Percentiles rank a stretch among this genome's conserved stretches.
Evolutionary conservation across 768 basidiomycete species (phyloP).

Genomic region (Termitomyces sp.): DNA sequence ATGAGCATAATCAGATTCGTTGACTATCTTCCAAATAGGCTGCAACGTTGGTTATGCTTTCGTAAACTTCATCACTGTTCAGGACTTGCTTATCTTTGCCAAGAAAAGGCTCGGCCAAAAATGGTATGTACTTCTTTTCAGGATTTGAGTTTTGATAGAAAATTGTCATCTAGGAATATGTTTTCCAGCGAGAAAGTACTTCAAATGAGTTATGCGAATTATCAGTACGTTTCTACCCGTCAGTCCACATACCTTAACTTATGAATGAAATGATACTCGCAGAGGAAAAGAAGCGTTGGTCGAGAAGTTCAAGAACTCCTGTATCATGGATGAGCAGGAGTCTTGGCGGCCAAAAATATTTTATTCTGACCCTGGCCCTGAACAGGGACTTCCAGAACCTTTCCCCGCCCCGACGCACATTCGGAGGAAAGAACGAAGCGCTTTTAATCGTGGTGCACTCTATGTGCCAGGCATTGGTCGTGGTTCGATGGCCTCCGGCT

Average conservation of each 20-base stretch:
- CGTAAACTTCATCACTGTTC: constrained; percentile 81
- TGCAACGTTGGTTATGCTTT: constrained; percentile 83
- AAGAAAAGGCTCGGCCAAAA: constrained; percentile 70
- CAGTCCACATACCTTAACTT: not conserved
- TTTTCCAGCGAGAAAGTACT: constrained; percentile 88
- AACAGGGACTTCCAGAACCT: constrained; percentile 70
- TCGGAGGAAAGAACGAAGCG: constrained; percentile 77
- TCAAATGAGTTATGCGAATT: constrained; percentile 90
- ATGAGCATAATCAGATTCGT: not conserved
- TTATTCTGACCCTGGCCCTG: constrained; percentile 62
- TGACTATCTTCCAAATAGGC: constrained; percentile 30
- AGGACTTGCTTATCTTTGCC: constrained; percentile 73
- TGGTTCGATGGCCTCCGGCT: constrained; percentile 6
- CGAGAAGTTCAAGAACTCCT: constrained; percentile 88
- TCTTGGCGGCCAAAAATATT: constrained; percentile 84
- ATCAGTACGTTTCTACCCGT: constrained; percentile 56
- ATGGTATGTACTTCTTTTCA: constrained; percentile 47
- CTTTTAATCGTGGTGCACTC: constrained; percentile 67
- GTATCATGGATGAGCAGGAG: constrained; percentile 84
- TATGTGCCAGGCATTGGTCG: constrained; percentile 36
- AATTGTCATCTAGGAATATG: constrained; percentile 61
- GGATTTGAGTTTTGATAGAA: constrained; percentile 2
- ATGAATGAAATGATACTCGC: not conserved
- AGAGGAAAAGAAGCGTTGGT: constrained; percentile 89
- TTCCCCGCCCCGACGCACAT: constrained; percentile 83